A percentile compares a stretch with the other conserved stretches of the same genome.
Conservation (phyloP, 768 basidiomycete species). For the Tephrocybe rancida region DNA sequence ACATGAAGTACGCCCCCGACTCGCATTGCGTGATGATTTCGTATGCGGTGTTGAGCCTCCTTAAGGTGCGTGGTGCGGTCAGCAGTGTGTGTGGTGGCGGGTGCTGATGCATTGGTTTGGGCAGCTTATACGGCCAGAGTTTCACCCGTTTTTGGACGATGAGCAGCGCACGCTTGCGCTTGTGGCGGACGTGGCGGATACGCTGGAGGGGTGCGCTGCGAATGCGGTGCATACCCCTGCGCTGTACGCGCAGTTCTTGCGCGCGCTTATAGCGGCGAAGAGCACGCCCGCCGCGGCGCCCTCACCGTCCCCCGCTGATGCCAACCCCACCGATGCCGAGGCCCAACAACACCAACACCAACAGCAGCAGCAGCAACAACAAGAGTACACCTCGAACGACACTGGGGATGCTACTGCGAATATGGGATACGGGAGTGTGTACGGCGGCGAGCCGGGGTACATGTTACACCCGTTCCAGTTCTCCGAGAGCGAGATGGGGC, state of each 20-base stretch:
- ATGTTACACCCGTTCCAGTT: constrained; percentile 65
- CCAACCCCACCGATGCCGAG: background rate
- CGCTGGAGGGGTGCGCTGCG: constrained; percentile 76
- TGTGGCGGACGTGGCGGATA: constrained; percentile 80
- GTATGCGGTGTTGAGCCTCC: constrained; percentile 90
- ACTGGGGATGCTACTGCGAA: background rate
- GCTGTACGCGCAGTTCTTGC: constrained; percentile 83
- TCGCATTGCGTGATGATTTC: constrained; percentile 89
- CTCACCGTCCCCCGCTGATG: background rate
- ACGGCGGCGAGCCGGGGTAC: constrained; percentile 27
- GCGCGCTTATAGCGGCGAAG: constrained; percentile 69
- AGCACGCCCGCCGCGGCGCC: constrained; percentile 17
- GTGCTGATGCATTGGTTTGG: background rate
- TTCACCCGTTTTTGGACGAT: constrained; percentile 73
- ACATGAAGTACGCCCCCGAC: constrained; percentile 84
- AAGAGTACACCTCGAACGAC: background rate
- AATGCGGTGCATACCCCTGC: constrained; percentile 87
- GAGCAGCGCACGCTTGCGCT: constrained; percentile 71
- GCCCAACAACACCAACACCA: background rate
- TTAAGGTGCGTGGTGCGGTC: constrained; percentile 65
- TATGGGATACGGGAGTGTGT: background rate
- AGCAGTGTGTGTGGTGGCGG: background rate
- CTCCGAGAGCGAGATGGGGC: constrained; percentile 85
- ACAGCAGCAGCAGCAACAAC: background rate
- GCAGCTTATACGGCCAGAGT: constrained; percentile 83